Conservation (phyloP, 768 basidiomycete genomes). For the Leccinum sublutescens region DNA sequence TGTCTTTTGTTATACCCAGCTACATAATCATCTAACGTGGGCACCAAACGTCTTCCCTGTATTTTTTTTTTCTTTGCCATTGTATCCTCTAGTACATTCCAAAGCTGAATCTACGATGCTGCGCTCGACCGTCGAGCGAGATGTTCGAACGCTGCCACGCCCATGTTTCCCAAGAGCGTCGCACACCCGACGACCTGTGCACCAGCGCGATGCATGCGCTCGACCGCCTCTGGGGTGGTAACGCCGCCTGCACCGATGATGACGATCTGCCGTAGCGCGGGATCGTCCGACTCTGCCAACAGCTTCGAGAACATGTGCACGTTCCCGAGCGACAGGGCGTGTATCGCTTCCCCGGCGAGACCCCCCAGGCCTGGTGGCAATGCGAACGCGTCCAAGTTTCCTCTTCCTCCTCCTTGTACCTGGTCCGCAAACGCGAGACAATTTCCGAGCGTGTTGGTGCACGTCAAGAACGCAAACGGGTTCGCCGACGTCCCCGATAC, state of each 20-base stretch:
- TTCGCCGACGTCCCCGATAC: conserved; percentile 26
- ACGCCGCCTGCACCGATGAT: conserved; percentile 87
- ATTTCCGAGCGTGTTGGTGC: conserved; percentile 79
- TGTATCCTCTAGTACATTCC: neutral
- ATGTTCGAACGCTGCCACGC: conserved; percentile 52
- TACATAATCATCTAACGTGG: conserved; percentile 11
- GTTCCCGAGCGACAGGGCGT: conserved; percentile 76
- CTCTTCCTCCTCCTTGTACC: conserved; percentile 21
- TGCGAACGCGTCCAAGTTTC: conserved; percentile 41
- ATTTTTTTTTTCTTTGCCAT: conserved; percentile 5
- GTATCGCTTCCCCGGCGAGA: conserved; percentile 73
- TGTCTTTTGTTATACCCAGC: conserved; percentile 8
- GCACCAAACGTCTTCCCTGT: neutral
- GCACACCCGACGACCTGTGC: conserved; percentile 70
- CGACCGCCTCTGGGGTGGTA: conserved; percentile 53
- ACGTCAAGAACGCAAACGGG: conserved; percentile 72
- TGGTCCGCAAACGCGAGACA: conserved; percentile 63
- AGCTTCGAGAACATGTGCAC: conserved; percentile 60
- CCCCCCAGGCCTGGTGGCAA: conserved; percentile 69
- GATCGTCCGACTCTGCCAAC: conserved; percentile 41
- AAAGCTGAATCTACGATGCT: neutral
- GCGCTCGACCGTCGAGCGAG: conserved; percentile 19
- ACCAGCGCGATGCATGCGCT: conserved; percentile 73
- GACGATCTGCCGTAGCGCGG: conserved; percentile 46
- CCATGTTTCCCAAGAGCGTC: conserved; percentile 53